A percentile compares a stretch with the other conserved stretches of the same genome.
Conservation (phyloP, 305 asterid genomes). For the Caryopteris hybrid region DNA sequence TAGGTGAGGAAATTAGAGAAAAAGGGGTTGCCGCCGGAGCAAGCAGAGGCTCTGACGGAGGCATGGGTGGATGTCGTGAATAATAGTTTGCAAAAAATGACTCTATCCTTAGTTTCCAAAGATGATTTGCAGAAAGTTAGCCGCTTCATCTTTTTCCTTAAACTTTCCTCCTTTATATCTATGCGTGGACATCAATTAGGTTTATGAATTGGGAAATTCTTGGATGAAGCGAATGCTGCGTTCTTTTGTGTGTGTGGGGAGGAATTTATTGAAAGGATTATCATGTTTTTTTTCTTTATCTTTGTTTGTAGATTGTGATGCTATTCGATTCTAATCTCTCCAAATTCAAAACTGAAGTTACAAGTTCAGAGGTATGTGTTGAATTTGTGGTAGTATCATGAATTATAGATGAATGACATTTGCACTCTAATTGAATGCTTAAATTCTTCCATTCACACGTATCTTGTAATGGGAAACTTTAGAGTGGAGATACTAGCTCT, state of each 20-base stretch:
- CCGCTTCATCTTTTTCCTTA: neutral
- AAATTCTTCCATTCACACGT: neutral
- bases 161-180: neutral
- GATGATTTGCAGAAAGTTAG: conserved; percentile 65
- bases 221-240: neutral
- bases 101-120: conserved; percentile 70
- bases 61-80: conserved; percentile 69
- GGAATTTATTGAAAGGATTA: neutral
- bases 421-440: neutral
- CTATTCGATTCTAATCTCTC: conserved; percentile 65
- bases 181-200: conserved; percentile 1
- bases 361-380: conserved; percentile 63
- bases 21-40: conserved; percentile 75
- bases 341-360: conserved; percentile 71
- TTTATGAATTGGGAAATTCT: neutral
- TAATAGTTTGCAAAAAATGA: conserved; percentile 68
- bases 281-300: neutral
- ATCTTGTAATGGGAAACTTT: neutral
- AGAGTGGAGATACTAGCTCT: neutral
- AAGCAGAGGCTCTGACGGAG: conserved; percentile 83
- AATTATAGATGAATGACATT: neutral
- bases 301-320: conserved; percentile 72
- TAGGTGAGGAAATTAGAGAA: conserved; percentile 85
- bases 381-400: neutral
- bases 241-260: neutral